Percentiles rank a stretch among this genome's conserved stretches.
phyloP scores from a whole-genome alignment of 768 basidiomycete species.

The Psilocybe cubensis region DNA sequence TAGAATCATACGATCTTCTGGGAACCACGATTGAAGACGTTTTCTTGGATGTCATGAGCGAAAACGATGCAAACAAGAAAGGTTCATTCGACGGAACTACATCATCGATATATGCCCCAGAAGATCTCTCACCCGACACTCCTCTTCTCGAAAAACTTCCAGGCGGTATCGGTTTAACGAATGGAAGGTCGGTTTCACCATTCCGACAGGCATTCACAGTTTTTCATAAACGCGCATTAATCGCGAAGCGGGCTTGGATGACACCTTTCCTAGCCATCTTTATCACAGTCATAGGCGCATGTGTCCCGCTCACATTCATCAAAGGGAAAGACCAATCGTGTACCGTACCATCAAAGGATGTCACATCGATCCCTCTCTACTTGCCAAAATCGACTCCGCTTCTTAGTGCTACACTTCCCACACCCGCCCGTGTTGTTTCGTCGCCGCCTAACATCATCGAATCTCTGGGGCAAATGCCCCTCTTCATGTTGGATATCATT shows the following conservation, averaged over 20 bases:
- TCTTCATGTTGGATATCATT: conserved; percentile 35
- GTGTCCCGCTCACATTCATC: conserved; percentile 71
- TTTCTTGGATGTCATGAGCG: conserved; percentile 72
- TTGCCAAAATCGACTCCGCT: conserved; percentile 50
- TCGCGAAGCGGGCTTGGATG: conserved; percentile 71
- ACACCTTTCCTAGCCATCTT: conserved; percentile 56
- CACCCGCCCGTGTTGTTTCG: conserved; percentile 42
- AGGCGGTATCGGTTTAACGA: conserved; percentile 32
- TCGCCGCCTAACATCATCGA: conserved; percentile 58
- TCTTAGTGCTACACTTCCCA: conserved; percentile 30
- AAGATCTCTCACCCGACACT: conserved; percentile 11
- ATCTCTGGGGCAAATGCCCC: conserved; percentile 45
- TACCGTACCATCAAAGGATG: conserved; percentile 36
- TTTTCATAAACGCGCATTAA: conserved; percentile 69
- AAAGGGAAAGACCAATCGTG: conserved; percentile 55
- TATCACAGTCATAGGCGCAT: conserved; percentile 63
- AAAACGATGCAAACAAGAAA: conserved; percentile 35
- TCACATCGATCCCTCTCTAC: conserved; percentile 51
- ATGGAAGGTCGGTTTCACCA: conserved; percentile 57
- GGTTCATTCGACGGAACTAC: conserved; percentile 16
- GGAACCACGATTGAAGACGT: conserved; percentile 84
- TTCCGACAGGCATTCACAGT: conserved; percentile 72
- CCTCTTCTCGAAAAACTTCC: conserved; percentile 15
- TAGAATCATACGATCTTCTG: conserved; percentile 65
- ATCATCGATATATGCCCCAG: conserved; percentile 30